Base-by-base conservation (phyloP, 164 flowering plant genomes). In the Vitis labrusca region DNA sequence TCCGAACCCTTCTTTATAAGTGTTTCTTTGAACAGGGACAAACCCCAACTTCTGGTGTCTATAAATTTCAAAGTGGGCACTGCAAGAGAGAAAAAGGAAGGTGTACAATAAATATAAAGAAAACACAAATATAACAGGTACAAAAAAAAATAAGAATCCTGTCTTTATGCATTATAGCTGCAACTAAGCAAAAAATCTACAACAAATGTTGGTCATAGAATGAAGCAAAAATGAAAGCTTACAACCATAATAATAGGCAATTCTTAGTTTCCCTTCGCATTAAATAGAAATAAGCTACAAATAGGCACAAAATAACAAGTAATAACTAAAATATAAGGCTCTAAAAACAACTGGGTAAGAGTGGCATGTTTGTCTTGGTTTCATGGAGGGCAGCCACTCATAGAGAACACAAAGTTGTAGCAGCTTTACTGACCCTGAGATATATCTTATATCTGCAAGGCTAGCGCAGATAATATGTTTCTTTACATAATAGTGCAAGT, bases 1-100 rank as follows among this genome's bases (percentile, higher is more conserved):
- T 67, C 53, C n/a, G 16, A 44, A 73, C 75, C 61, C 68, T 73
- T 65, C 75, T 74, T 23, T 51, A 52, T 53, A 16, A 54, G 23
- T 73, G 63, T 61, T 71, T 15, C 17, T 59, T 56, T 15, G 1
- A 16, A 61, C n/a, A 64, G 64, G 59, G 32, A 50, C 72, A 50
- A 58, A 9, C 53, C 14, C 63, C 14, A 30, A 23, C 10, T 29
- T 64, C 47, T 17, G 61, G 64, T 48, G 12, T 19, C 56, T 27
- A 15, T 27, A 77, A 71, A 30, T 56, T 68, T 27, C 59, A 65
- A 62, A 70, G 65, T 11, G 10, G 10, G 16, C 65, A 63, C 60
- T 66, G 69, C 66, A 73, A 30, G 58, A 56, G 12, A 15, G 23
- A 30, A 32, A 67, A 44, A 55, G 16, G 14, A 8, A 29, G 55